Base-by-base conservation (phyloP, 78 protist genomes). In the Cavenderia fasciculata region DNA sequence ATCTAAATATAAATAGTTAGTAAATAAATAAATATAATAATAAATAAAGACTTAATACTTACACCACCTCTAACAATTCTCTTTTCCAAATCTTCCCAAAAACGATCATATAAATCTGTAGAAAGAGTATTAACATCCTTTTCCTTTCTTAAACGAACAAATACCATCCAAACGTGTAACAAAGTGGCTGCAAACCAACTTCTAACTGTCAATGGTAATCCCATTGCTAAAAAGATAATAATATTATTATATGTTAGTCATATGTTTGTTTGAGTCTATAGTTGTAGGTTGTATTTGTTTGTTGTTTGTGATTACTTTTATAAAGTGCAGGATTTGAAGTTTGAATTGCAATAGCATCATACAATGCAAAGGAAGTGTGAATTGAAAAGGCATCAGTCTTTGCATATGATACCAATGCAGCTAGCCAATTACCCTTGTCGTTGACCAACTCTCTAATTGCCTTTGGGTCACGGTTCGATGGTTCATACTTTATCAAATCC, bases 71-170 rank as follows among this genome's bases (percentile, higher is more conserved):
- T 41, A 12, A 44, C 79, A 23, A 82, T 82, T 68, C 47, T 82
- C 18, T 19, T 65, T 54, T 68, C 90, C 36, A 82, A 57, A 68
- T 82, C 90, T n/a, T 82, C 90, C 90, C 90, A 82, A 68, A 68
- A 82, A 40, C 90, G 57, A 31, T 82, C 90, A 43, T 82, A 82
- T n/a, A 82, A n/a, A 68, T 82, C 90, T 18, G 74, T 43, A 38
- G 66, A 38, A 27, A 82, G 14, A 38, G 65, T 74, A 43, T 65
- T 69, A 57, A 73, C 36, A 47, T 10, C 33, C 23, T 77, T 57
- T 23, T 18, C 18, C 8, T 62, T 59, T 47, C 90, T 68, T 57
- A 82, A 57, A 61, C 78, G 73, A 16, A 82, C 90, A 23, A 68
- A 68, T 29, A 57, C 77, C 34, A 82, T 69, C 90, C 90, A 82